Conservation (phyloP, 208 protist genomes). For the Trypanosoma theileri region DNA sequence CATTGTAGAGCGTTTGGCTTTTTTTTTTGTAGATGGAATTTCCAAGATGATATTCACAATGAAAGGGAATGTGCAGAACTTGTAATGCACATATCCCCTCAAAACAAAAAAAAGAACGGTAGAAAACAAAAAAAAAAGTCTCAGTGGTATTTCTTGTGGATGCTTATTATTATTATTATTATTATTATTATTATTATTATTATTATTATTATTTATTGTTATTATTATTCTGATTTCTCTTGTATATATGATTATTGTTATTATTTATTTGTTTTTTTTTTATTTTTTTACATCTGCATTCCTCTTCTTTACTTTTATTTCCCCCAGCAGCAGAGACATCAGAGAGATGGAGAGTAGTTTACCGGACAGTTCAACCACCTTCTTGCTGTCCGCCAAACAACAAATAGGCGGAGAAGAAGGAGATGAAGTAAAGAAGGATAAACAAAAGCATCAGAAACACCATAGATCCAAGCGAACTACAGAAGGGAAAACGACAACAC, state of each 20-base stretch:
- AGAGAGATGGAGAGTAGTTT: background rate
- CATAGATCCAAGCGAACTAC: background rate
- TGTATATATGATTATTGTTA: no score
- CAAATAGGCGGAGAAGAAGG: background rate
- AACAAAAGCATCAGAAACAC: background rate
- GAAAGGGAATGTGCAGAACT: no score
- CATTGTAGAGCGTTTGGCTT: background rate
- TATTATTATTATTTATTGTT: no score
- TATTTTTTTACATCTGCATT: conserved; percentile 2
- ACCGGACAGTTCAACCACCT: no score
- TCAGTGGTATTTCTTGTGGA: no score
- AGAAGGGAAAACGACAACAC: conserved; percentile 11
- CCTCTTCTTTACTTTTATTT: background rate
- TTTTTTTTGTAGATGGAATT: background rate
- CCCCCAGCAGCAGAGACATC: background rate
- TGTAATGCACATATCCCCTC: no score
- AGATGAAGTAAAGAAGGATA: background rate
- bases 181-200: no score
- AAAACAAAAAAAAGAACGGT: no score
- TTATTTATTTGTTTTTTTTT: conserved; percentile 28
- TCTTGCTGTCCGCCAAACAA: no score
- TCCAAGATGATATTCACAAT: background rate
- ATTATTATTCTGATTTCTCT: background rate
- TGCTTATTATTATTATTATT: no score
- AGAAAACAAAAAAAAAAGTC: no score